Conservation (phyloP, 2,329 filamentous ascomycete genomes). For the Exophiala aquamarina region DNA sequence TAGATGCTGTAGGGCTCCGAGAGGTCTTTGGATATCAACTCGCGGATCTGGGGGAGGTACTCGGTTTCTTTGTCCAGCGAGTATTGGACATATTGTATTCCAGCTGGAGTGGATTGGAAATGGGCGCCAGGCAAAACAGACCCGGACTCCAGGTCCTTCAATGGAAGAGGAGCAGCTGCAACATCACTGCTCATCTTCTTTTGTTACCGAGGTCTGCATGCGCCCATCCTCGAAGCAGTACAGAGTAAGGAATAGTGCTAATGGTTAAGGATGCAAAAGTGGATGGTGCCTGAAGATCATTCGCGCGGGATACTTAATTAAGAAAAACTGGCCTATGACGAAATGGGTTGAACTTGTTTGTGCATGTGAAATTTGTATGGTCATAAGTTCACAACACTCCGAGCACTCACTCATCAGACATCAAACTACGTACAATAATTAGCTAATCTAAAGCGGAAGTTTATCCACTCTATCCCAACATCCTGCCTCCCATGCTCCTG, state of each 20-base stretch:
- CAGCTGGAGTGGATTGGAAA: slow-evolving; percentile 21
- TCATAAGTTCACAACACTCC: no score
- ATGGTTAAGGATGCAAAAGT: background rate
- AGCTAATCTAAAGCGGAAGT: no score
- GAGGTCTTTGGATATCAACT: slow-evolving; percentile 91
- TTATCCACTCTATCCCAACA: no score
- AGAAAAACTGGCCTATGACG: slow-evolving; percentile 2
- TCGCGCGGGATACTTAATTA: background rate
- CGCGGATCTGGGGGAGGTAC: slow-evolving; percentile 82
- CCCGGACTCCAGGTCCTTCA: background rate
- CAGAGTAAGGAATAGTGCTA: background rate
- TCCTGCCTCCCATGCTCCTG: no score
- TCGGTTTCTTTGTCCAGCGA: slow-evolving; percentile 58
- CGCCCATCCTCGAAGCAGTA: slow-evolving; percentile 9
- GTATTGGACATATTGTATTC: slow-evolving; percentile 60
- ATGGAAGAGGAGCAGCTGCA: slow-evolving; percentile 7
- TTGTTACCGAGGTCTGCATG: slow-evolving; percentile 6
- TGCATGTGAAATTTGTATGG: slow-evolving; percentile 11
- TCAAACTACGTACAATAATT: no score
- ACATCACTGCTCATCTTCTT: slow-evolving; percentile 22
- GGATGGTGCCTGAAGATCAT: slow-evolving; percentile 19
- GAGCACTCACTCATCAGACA: no score
- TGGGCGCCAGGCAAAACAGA: slow-evolving; percentile 9
- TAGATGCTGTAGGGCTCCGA: slow-evolving; percentile 99
- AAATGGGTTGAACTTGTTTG: background rate